Evolutionary conservation across 129 eudicot genomes (phyloP).

Genomic region (Artemisia argyi): DNA sequence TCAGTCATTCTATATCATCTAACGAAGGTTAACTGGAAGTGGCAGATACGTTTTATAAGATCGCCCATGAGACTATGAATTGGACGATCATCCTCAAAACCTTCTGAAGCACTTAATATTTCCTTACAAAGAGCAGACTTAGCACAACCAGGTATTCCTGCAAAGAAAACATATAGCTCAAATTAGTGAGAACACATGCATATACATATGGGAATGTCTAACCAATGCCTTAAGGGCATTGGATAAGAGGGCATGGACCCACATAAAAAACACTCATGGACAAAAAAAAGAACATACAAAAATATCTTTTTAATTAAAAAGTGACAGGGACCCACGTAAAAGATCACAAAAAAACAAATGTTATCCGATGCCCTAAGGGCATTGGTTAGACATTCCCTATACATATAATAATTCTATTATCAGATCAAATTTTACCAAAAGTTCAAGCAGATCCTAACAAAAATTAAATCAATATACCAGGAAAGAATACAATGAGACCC

Average conservation of each 20-base stretch:
- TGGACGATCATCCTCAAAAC: conserved; percentile 89
- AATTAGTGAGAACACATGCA: conserved; percentile 10
- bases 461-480: conserved; percentile 46
- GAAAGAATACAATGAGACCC: conserved; percentile 94
- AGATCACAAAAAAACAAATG: too few relatives aligned
- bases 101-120: conserved; percentile 51
- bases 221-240: too few relatives aligned
- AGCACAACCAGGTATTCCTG: conserved; percentile 99
- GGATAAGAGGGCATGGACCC: too few relatives aligned
- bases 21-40: background rate
- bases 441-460: too few relatives aligned
- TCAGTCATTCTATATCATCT: background rate
- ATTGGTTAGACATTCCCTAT: too few relatives aligned
- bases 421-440: background rate
- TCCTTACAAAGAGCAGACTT: conserved; percentile 96
- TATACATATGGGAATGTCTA: background rate
- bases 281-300: too few relatives aligned
- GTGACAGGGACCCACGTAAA: too few relatives aligned
- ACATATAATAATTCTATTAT: background rate
- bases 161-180: conserved; percentile 1
- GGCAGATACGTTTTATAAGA: conserved; percentile 71
- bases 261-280: too few relatives aligned
- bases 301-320: too few relatives aligned
- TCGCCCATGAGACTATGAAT: conserved; percentile 93
- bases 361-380: too few relatives aligned